Evolutionary conservation across 208 protist species (phyloP), one percentile per base, ranked within the genome.

Genomic region (Trypanosoma theileri): DNA sequence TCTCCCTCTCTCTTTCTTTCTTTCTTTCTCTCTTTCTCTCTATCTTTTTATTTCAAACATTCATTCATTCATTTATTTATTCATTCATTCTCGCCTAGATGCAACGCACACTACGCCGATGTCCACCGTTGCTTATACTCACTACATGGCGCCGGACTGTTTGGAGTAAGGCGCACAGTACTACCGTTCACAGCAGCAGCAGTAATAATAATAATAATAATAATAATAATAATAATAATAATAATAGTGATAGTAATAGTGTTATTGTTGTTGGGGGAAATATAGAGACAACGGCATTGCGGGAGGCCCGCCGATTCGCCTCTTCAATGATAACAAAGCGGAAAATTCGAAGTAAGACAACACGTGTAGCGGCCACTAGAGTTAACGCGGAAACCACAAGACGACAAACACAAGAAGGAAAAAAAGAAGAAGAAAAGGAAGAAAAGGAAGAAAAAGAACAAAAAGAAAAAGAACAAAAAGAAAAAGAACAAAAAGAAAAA

Each of bases 301-400:
- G 35, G 40, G 63, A 60, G 24, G 59, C 35, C 24, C 51, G 63
- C 19, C 52, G 63, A 10, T 68, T 59, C 41, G 63, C 63, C 2
- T 68, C 63, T n/a, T 60, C 31, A 9, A 24, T 68, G 22, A 68
- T 68, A 40, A 68, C 63, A n/a, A 24, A 40, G 52, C 7, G 52
- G 6, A 58, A 46, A 40, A 35, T n/a, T n/a, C 51, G 63, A 48
- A 16, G 21, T 19, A 68, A 59, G 63, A 42, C 52, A 4, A 6
- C 42, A 24, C 53, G 35, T 50, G 51, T 40, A 11, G 12, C 16
- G 11, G 8, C 55, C 48, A n/a, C 44, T 53, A 26, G 17, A 53
- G 14, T 16, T 3, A 26, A 3, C 19, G 40, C 59, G 13, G 26
- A 17, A 12, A 21, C 45, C 24, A 35, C 45, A 50, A 28, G 11